Percentiles rank a stretch among this genome's conserved stretches.
These are phyloP conservation scores for Populus trichocarpa DNA, from an alignment of 441 rosid species.

Conservation along the genomic window DNA sequence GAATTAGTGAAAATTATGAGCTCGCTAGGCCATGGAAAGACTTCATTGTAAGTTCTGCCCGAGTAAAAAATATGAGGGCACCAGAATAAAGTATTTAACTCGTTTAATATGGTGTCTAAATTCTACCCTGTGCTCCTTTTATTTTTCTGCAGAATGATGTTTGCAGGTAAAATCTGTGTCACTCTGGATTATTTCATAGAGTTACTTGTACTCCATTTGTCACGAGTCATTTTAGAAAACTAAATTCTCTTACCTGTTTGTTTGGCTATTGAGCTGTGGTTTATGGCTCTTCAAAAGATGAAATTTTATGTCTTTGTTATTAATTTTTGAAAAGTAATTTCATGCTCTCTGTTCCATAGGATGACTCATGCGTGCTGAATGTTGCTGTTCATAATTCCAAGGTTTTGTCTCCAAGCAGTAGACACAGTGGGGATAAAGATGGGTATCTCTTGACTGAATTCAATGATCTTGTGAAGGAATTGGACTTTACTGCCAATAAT, in stretches of 20 bases:
- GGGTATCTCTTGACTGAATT: slow-evolving; percentile 55
- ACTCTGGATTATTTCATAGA: background rate
- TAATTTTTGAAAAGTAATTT: background rate
- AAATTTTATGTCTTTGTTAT: background rate
- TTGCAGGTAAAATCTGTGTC: background rate
- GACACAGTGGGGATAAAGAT: slow-evolving; percentile 36
- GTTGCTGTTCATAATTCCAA: slow-evolving; percentile 25
- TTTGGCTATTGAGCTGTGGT: background rate
- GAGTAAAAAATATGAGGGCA: background rate
- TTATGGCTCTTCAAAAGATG: background rate
- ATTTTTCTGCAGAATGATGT: background rate
- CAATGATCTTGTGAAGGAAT: slow-evolving; percentile 42
- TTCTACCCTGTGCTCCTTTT: background rate
- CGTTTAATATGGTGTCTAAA: background rate
- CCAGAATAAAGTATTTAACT: background rate
- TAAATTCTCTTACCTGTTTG: background rate
- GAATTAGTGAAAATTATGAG: background rate
- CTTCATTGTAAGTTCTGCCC: background rate
- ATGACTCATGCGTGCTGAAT: slow-evolving; percentile 25
- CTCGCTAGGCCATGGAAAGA: background rate
- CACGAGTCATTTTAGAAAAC: background rate
- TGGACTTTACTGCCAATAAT: slow-evolving; percentile 24
- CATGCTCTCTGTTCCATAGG: slow-evolving; percentile 25
- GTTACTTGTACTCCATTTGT: background rate
- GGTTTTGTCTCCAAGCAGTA: slow-evolving; percentile 36